A percentile compares a stretch with the other conserved stretches of the same genome.
Conservation (phyloP, 169 alveolate genomes). For the Plasmodium knowlesi region DNA sequence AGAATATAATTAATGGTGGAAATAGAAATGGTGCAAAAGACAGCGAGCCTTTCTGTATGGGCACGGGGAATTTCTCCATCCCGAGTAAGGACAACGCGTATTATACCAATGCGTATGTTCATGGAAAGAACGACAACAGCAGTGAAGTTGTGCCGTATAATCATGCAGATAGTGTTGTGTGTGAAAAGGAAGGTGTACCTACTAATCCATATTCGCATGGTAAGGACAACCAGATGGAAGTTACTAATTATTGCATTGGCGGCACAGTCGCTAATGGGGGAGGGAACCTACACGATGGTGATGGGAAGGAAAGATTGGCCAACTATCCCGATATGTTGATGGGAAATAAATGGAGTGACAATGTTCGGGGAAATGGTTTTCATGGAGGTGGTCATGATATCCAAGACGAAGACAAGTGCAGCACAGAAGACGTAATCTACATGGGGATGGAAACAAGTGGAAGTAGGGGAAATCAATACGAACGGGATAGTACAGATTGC, state of each 20-base stretch:
- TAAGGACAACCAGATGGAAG: neutral
- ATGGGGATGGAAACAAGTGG: neutral
- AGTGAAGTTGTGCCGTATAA: neutral
- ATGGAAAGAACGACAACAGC: neutral
- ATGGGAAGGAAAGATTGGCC: neutral
- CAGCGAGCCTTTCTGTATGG: neutral
- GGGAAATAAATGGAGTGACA: neutral
- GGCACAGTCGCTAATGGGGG: neutral
- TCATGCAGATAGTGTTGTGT: neutral
- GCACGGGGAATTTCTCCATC: neutral
- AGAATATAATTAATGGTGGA: neutral
- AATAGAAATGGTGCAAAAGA: neutral
- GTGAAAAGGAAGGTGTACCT: neutral
- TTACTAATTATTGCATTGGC: neutral
- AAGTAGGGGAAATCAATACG: neutral
- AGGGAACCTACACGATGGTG: neutral
- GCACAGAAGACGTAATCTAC: neutral
- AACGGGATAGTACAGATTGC: neutral
- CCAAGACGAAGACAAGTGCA: neutral
- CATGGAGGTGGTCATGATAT: neutral
- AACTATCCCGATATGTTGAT: neutral
- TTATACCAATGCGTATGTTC: neutral
- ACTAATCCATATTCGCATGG: neutral
- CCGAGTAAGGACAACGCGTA: neutral
- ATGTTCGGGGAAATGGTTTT: neutral